Percentiles rank a stretch among this genome's conserved stretches.
These are phyloP conservation scores for Trichoderma koningii DNA, from an alignment of 2,329 filamentous ascomycete genomes.

Conservation along the genomic window DNA sequence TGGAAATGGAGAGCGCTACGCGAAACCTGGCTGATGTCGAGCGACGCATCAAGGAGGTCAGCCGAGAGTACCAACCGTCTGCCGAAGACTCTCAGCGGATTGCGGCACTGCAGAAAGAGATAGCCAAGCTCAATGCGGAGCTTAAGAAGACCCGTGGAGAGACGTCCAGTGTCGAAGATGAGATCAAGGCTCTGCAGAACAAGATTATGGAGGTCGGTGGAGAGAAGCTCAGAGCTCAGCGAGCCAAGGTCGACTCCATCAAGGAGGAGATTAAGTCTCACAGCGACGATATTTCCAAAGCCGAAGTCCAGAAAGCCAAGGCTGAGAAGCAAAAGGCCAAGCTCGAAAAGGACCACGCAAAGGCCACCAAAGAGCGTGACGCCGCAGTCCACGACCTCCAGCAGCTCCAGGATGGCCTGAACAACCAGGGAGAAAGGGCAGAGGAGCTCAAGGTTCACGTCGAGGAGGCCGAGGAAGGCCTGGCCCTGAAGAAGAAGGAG, in stretches of 20 bases:
- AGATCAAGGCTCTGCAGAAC: conserved; percentile 90
- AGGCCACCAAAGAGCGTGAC: conserved; percentile 78
- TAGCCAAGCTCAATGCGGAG: conserved; percentile 73
- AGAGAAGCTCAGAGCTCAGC: conserved; percentile 86
- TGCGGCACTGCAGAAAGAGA: conserved; percentile 72
- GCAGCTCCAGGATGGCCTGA: conserved; percentile 75
- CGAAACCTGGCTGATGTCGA: conserved; percentile 83
- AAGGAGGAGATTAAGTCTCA: conserved; percentile 83
- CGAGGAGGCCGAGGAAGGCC: conserved; percentile 77
- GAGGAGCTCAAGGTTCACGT: conserved; percentile 72
- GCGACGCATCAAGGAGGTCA: conserved; percentile 81
- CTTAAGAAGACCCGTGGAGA: conserved; percentile 78
- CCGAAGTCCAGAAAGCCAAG: conserved; percentile 87
- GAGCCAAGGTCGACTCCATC: conserved; percentile 83
- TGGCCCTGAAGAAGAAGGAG: conserved; percentile 78
- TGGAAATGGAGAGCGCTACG: conserved; percentile 85
- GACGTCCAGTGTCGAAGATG: conserved; percentile 85
- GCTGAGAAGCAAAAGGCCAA: conserved; percentile 90
- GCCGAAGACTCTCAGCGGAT: conserved; percentile 77
- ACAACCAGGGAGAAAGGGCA: conserved; percentile 73
- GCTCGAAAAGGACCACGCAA: conserved; percentile 78
- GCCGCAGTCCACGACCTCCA: conserved; percentile 72
- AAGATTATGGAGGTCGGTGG: conserved; percentile 99
- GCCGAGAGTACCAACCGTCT: conserved; percentile 77
- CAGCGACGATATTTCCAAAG: conserved; percentile 78